Evolutionary conservation across 345 rosid genomes (phyloP).

Genomic region (Brassica nigra): DNA sequence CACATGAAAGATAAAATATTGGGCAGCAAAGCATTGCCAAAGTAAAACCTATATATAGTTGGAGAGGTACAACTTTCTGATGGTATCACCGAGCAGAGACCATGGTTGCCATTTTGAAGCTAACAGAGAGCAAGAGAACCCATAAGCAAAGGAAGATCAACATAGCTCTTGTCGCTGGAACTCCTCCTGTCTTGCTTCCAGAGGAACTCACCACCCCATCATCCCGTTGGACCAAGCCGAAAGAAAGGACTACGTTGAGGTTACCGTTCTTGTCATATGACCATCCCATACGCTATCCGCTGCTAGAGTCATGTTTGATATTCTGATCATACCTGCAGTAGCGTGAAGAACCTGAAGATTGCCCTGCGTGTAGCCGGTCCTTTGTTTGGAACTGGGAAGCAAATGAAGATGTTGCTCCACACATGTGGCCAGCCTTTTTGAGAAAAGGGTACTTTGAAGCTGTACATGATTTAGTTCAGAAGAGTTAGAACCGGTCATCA

Average conservation of each 20-base stretch:
- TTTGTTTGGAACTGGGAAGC: conserved; percentile 77
- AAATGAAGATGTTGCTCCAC: conserved; percentile 56
- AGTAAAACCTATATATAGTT: conserved; percentile 27
- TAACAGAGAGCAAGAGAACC: conserved; percentile 64
- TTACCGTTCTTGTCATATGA: conserved; percentile 67
- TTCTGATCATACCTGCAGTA: conserved; percentile 90
- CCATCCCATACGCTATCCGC: conserved; percentile 52
- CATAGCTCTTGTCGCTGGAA: conserved; percentile 54
- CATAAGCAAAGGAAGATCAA: conserved; percentile 60
- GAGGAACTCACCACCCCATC: conserved; percentile 2
- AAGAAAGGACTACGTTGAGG: conserved; percentile 64
- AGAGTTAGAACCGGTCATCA: conserved; percentile 1
- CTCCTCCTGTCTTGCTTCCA: conserved; percentile 44
- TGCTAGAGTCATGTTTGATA: conserved; percentile 46
- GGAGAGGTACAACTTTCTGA: conserved; percentile 26
- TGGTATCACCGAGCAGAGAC: conserved; percentile 57
- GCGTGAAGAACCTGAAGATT: conserved; percentile 83
- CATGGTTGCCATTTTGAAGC: conserved; percentile 58
- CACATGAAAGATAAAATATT: neutral
- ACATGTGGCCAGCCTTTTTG: conserved; percentile 75
- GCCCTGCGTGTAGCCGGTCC: conserved; percentile 63
- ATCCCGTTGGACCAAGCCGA: conserved; percentile 48
- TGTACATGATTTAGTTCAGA: conserved; percentile 35
- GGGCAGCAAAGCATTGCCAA: conserved; percentile 37
- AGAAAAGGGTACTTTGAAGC: conserved; percentile 71